Base-by-base conservation (phyloP, 495 filamentous ascomycete species). In the Annulohypoxylon bovei region DNA sequence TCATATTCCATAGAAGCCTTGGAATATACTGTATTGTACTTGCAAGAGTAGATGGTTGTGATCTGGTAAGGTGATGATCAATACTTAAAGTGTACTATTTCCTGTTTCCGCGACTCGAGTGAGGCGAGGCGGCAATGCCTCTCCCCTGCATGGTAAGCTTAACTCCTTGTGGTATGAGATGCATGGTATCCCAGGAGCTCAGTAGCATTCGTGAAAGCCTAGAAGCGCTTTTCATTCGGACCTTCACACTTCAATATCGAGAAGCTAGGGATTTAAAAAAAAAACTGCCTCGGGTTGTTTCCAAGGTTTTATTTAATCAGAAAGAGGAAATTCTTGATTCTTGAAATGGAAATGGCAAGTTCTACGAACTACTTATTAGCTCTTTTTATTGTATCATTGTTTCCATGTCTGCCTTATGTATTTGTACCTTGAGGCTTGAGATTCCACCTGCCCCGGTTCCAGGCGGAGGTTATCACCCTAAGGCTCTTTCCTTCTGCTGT, bases 81-180 rank as follows among this genome's bases (percentile, higher is more conserved):
- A 6, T 6, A 42, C 20, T 40, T 40, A 7, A 23, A 6, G 18
- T 18, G 44, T 25, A 25, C 23, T 25, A 25, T 47, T 25, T 47
- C 44, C 30, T 23, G n/a, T 52, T 22, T 50, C 44, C 46, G 33
- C 20, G 46, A 40, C n/a, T 40, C 23, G 32, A 55, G 37, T 32
- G 28, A 37, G 20, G 42, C 33, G 14, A 44, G 39, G 55, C 23
- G 35, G 55, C 14, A 44, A 44, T 18, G 25, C 35, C 55, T 44
- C 28, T 65, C 39, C 62, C 62, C 62, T 65, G 62, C 62, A 57
- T 47, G 27, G 27, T 22, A 27, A 40, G 32, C 40, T 35, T 56
- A 57, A 37, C 62, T 65, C 52, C 27, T 65, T 65, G 30, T 28
- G 52, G 62, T 27, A 56, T 33, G 52, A 20, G 30, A 18, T 49